Evolutionary conservation across 192 early-diverging fungal species (phyloP).

Genomic region (Lunasporangiospora selenospora): DNA sequence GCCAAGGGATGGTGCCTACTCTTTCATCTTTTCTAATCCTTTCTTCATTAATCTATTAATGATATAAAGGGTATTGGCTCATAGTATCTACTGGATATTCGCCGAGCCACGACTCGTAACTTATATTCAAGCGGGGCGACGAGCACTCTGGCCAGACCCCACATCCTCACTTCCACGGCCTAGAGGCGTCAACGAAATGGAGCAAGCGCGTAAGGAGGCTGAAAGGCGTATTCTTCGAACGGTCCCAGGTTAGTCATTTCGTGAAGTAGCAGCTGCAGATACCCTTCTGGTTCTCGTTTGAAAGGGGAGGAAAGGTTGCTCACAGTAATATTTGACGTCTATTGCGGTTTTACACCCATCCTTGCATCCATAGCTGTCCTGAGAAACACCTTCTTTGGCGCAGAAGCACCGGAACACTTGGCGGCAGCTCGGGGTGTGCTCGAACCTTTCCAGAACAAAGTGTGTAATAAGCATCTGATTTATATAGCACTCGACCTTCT

Average conservation of each 20-base stretch:
- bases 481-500: constrained; percentile 55
- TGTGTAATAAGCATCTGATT: constrained; percentile 59
- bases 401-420: constrained; percentile 42
- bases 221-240: constrained; percentile 48
- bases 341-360: too few species aligned
- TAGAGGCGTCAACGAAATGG: constrained; percentile 43
- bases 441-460: constrained; percentile 54
- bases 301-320: too few species aligned
- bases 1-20: not conserved
- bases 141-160: constrained; percentile 57
- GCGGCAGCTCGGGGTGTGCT: constrained; percentile 44
- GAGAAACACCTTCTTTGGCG: constrained; percentile 34
- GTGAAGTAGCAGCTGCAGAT: constrained; percentile 11
- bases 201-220: constrained; percentile 51
- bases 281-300: constrained; percentile 24
- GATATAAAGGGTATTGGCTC: constrained; percentile 51
- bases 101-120: constrained; percentile 54
- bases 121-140: constrained; percentile 54
- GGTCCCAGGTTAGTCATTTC: constrained; percentile 59
- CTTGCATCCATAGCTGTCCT: too few species aligned
- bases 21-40: not conserved
- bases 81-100: constrained; percentile 54
- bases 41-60: not conserved
- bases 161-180: constrained; percentile 48
- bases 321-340: too few species aligned